These are phyloP conservation scores for Hymenoscyphus repandus DNA, from an alignment of 2,329 filamentous ascomycete species.

Conservation along the genomic window DNA sequence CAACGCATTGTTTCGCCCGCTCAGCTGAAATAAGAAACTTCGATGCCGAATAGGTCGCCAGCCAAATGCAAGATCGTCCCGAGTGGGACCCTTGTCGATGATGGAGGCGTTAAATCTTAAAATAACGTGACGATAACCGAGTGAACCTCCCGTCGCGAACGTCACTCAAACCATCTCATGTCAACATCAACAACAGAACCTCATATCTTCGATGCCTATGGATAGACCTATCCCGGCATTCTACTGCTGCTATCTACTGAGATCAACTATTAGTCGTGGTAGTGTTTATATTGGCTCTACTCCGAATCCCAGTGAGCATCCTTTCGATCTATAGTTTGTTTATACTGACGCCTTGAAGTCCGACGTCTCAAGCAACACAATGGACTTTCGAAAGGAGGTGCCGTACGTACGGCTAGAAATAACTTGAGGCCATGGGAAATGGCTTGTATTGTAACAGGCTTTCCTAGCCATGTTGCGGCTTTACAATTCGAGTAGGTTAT, in stretches of 20 bases:
- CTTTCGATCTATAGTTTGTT: neutral
- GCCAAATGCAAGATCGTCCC: too few relatives aligned
- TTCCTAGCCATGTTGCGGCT: constrained; percentile 80
- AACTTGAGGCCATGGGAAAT: constrained; percentile 85
- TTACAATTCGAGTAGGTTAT: constrained; percentile 81
- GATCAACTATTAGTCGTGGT: constrained; percentile 69
- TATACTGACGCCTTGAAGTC: constrained; percentile 33
- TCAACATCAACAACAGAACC: constrained; percentile 5
- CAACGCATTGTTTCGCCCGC: too few relatives aligned
- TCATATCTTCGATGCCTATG: constrained; percentile 22
- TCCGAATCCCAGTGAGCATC: constrained; percentile 58
- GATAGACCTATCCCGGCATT: constrained; percentile 69
- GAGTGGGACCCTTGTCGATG: too few relatives aligned
- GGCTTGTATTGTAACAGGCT: constrained; percentile 79
- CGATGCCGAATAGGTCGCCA: too few relatives aligned
- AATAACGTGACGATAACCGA: constrained; percentile 3
- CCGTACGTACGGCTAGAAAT: constrained; percentile 63
- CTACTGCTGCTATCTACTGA: constrained; percentile 89
- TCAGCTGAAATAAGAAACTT: too few relatives aligned
- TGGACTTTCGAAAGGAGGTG: constrained; percentile 75
- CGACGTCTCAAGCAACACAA: constrained; percentile 89
- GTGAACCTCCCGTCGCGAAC: neutral
- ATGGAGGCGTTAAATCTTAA: neutral
- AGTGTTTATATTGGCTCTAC: constrained; percentile 86
- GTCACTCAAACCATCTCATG: neutral